These are phyloP conservation scores for Pseudogymnoascus sp. DNA, from an alignment of 2,329 filamentous ascomycete genomes.

Conservation along the genomic window DNA sequence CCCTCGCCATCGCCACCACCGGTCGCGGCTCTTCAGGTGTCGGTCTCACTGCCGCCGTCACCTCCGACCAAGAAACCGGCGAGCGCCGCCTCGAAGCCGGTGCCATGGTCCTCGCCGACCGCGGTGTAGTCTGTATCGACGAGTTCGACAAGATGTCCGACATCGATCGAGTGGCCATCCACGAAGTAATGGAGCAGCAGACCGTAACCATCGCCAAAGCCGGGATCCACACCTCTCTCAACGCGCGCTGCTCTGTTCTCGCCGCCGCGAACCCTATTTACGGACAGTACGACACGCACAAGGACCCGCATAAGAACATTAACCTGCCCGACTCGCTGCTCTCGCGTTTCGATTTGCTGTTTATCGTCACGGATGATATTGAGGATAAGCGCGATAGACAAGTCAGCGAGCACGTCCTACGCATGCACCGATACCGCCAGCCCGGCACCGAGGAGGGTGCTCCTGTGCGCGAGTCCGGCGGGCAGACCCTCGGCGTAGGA, in stretches of 20 bases:
- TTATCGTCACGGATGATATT: constrained; percentile 96
- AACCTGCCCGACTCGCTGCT: constrained; percentile 91
- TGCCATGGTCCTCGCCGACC: constrained; percentile 96
- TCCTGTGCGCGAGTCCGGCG: constrained; percentile 79
- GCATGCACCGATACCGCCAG: constrained; percentile 93
- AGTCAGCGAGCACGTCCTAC: constrained; percentile 91
- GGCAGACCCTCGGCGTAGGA: constrained; percentile 81
- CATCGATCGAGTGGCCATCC: constrained; percentile 93
- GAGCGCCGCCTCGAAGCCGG: constrained; percentile 91
- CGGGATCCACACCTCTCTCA: constrained; percentile 94
- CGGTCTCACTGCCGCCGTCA: constrained; percentile 94
- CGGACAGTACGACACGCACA: constrained; percentile 96
- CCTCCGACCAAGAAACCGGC: constrained; percentile 93
- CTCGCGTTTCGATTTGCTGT: constrained; percentile 96
- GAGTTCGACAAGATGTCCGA: constrained; percentile 99
- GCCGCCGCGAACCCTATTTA: constrained; percentile 97
- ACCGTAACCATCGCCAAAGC: constrained; percentile 98
- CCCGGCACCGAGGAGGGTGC: constrained; percentile 90
- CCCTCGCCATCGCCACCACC: constrained; percentile 92
- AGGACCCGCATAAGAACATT: constrained; percentile 98
- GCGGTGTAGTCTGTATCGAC: constrained; percentile 96
- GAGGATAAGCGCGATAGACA: constrained; percentile 86
- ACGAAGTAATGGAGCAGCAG: constrained; percentile 99
- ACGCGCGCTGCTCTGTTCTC: constrained; percentile 92
- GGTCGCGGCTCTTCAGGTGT: constrained; percentile 95